Evolutionary conservation across 2,329 filamentous ascomycete genomes (phyloP).

Genomic region (Claviceps maximensis): DNA sequence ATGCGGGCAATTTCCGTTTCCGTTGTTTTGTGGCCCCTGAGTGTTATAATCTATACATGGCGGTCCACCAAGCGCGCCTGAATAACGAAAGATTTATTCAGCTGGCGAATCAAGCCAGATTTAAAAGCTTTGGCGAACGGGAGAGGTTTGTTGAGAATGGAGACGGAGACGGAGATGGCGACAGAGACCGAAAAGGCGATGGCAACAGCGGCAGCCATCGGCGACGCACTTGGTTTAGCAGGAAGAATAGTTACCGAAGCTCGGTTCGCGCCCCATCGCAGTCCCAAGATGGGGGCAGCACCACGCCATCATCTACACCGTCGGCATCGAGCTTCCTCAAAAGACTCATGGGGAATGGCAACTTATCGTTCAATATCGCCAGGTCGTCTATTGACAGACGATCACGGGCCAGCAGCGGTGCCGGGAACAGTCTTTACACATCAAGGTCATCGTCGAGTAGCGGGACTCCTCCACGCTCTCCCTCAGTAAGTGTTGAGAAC

Average conservation of each 20-base stretch:
- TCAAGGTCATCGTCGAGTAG: constrained; percentile 40
- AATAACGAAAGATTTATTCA: constrained; percentile 82
- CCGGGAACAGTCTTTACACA: constrained; percentile 48
- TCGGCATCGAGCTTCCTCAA: constrained; percentile 73
- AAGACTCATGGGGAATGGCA: constrained; percentile 57
- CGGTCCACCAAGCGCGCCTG: constrained; percentile 79
- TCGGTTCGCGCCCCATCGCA: constrained; percentile 47
- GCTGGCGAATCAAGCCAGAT: constrained; percentile 52
- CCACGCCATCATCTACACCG: constrained; percentile 42
- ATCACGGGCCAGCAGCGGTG: constrained; percentile 33
- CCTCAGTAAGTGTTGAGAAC: constrained; percentile 42
- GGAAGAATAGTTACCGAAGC: constrained; percentile 52
- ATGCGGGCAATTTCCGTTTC: constrained; percentile 74
- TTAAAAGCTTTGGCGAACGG: constrained; percentile 55
- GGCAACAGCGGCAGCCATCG: constrained; percentile 16
- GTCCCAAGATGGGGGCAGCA: constrained; percentile 64
- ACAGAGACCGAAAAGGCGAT: not conserved
- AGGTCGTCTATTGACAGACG: constrained; percentile 58
- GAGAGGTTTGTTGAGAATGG: constrained; percentile 32
- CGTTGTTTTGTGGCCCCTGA: constrained; percentile 65
- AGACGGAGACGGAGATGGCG: constrained; percentile 18
- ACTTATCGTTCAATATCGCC: constrained; percentile 66
- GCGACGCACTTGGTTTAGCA: constrained; percentile 45
- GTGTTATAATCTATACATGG: constrained; percentile 67
- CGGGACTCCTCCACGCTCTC: constrained; percentile 38